Evolutionary conservation across 2,329 filamentous ascomycete genomes (phyloP), one percentile per base, ranked within the genome.

Genomic region (Aspergillus persii): DNA sequence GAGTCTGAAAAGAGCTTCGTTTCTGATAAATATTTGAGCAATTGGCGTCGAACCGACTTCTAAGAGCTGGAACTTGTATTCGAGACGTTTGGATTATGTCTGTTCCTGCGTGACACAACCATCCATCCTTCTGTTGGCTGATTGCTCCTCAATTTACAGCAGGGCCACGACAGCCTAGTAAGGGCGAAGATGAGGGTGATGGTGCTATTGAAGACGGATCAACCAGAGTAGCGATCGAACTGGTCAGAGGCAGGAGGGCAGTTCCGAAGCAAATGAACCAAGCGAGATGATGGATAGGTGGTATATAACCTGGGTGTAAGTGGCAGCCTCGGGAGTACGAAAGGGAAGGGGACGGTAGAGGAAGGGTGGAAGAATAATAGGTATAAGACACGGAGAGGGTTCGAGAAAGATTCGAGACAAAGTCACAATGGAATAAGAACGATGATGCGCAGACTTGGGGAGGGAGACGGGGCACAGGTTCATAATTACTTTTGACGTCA

Each of bases 401-500:
- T 15, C 18, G 18, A 31, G 39, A n/a, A 41, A 26, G 53, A 54
- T 27, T 29, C 11, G 41, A 48, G 30, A 47, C 26, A 31, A 36
- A 51, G 31, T 39, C 29, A 33, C 31, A n/a, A 51, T 50, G 36
- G 30, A n/a, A 3, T 15, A 26, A 41, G 11, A 50, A 39, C 36
- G 54, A 56, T 56, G 54, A 56, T 56, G 54, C 30, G 44, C 54
- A 56, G 9, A 56, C 46, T 51, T 50, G 18, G 47, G 18, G 8
- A 30, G 47, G 18, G 3, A 47, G 39, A 47, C 33, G 36, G 36
- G 36, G 39, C n/a, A n/a, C 33, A 58, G 47, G 61, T 15, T n/a
- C 18, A 47, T 27, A 27, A 47, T 23, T 26, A 47, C 12, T 27
- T 55, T 63, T 63, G 61, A 65, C 63, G 63, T 65, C 63, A 65